Evolutionary conservation across 1,284 basidiomycete species (phyloP).

Genomic region (Phaffia rhodozyma): DNA sequence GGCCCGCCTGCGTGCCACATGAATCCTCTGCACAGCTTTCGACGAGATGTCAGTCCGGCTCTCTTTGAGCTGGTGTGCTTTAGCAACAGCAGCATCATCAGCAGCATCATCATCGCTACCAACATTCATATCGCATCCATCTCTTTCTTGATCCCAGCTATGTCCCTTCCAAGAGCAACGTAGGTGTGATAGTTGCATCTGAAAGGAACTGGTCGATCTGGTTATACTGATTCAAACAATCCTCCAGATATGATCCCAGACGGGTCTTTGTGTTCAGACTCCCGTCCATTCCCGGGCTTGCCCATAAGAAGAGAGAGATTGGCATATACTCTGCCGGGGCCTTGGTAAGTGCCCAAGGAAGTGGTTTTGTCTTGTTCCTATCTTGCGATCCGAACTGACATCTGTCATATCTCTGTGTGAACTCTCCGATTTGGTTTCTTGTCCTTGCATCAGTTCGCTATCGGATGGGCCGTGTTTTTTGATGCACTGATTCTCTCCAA

Average conservation of each 20-base stretch:
- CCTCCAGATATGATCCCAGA: conserved; percentile 49
- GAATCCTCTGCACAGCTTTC: no score
- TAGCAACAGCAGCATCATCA: no score
- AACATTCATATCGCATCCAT: no score
- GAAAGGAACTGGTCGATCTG: no score
- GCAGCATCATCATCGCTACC: no score
- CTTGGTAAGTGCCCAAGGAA: conserved; percentile 48
- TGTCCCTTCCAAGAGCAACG: conserved; percentile 7
- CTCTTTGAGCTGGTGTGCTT: no score
- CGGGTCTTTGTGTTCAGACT: conserved; percentile 54
- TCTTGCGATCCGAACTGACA: conserved; percentile 2
- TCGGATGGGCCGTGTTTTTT: conserved; percentile 46
- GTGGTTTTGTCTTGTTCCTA: not conserved
- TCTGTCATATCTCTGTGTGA: not conserved
- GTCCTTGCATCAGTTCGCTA: conserved; percentile 3
- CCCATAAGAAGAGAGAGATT: conserved; percentile 47
- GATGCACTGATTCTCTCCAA: conserved; percentile 84
- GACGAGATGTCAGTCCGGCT: no score
- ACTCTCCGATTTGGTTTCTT: not conserved
- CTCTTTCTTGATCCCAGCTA: not conserved
- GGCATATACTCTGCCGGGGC: conserved; percentile 87
- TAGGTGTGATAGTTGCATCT: not conserved
- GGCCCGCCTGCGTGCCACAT: no score
- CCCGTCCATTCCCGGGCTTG: conserved; percentile 33
- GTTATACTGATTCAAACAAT: conserved; percentile 40